Base-by-base conservation (phyloP, 306 rosid genomes). In the Sechiopsis laciniata region DNA sequence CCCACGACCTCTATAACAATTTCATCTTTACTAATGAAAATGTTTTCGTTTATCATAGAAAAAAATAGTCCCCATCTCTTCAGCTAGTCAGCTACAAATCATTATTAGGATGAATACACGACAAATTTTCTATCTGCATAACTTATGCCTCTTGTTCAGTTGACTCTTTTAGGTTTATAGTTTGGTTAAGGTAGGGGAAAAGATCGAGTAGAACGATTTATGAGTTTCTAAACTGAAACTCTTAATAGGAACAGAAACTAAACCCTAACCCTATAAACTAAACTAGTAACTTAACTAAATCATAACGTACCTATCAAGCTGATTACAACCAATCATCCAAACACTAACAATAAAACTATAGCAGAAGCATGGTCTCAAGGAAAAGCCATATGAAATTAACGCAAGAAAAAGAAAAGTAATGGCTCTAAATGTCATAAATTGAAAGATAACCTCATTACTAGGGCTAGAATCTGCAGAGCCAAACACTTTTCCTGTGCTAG, bases 401-500 rank as follows among this genome's bases (percentile, higher is more conserved):
- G 54, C 5, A 65, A 40, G 10, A 65, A 69, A 11, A 65, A n/a
- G 6, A 70, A 51, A 64, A 69, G 13, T 35, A 48, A 69, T 45
- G 67, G 11, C 55, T 6, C 22, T 37, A 55, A 17, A 71, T 53
- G 26, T 22, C 21, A 58, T 16, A 55, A 82, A 74, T 21, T 69
- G 42, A 55, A 85, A 80, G 68, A 77, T 46, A 74, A 94, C 99
- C 97, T 94, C 75, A 67, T 80, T 64, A 29, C 75, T 52, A 72
- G 72, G 72, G 59, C 69, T 80, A 74, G 51, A 81, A 7, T 64
- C 81, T 19, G 65, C 73, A 7, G 85, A 86, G 78, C 78, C 72
- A 57, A 87, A 94, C 58, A 88, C 63, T 78, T 89, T 89, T 29
- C 97, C 97, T 14, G 97, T 94, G 92, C 95, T 87, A 22, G 89